Percentiles rank a stretch among this genome's conserved stretches.
Evolutionary conservation across 2,329 filamentous ascomycete species (phyloP).

Genomic region (Pyrenochaeta sp.): DNA sequence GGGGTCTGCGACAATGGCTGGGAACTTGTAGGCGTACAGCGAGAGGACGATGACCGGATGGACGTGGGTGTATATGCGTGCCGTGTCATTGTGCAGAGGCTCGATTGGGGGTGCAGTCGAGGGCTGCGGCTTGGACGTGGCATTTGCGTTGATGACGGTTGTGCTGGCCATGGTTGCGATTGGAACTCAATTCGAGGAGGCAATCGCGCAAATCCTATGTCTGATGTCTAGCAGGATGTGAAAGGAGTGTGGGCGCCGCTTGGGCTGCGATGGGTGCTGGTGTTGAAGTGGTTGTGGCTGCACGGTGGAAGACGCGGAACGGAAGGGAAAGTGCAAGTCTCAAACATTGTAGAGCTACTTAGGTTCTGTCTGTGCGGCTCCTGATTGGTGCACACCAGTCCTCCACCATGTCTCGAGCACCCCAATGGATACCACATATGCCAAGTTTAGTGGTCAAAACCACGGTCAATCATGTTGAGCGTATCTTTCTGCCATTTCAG

Average conservation of each 20-base stretch:
- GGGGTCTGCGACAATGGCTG: conserved; percentile 73
- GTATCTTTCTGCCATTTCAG: too few species aligned
- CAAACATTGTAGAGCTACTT: too few species aligned
- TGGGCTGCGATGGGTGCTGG: conserved; percentile 15
- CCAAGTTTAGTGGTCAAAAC: not conserved
- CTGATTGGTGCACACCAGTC: conserved; percentile 12
- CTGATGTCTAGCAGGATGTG: not conserved
- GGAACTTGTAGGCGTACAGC: conserved; percentile 70
- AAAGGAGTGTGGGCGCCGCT: conserved; percentile 31
- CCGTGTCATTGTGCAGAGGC: conserved; percentile 56
- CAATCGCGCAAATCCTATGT: too few species aligned
- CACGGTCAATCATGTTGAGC: too few species aligned
- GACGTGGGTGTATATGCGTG: conserved; percentile 66
- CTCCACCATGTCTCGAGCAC: conserved; percentile 17
- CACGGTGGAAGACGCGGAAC: conserved; percentile 23
- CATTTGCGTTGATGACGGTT: conserved; percentile 31
- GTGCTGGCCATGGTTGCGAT: conserved; percentile 33
- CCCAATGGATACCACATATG: conserved; percentile 10
- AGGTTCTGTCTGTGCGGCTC: conserved; percentile 24
- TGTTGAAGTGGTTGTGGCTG: conserved; percentile 16
- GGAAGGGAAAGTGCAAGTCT: too few species aligned
- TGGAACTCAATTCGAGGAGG: too few species aligned
- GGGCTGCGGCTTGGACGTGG: conserved; percentile 27
- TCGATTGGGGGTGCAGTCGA: conserved; percentile 51
- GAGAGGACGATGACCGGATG: conserved; percentile 73